These are phyloP conservation scores for Lipomyces sp. DNA, from an alignment of 805 yeast genomes.

Conservation along the genomic window DNA sequence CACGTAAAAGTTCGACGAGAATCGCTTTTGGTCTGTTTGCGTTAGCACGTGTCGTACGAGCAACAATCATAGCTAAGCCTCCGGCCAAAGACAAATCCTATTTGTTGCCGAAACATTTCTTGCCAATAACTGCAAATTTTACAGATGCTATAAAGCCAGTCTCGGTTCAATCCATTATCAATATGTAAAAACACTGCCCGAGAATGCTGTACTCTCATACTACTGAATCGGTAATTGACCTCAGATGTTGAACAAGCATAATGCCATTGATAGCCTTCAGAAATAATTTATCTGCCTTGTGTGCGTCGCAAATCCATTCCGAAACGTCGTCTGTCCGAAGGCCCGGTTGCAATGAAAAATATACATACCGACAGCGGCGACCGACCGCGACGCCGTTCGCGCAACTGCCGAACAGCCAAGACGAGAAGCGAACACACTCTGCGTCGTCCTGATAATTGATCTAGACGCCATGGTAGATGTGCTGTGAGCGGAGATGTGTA, in stretches of 20 bases:
- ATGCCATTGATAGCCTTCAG: background rate
- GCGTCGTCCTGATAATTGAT: conserved; percentile 14
- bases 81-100: background rate
- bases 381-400: conserved; percentile 20
- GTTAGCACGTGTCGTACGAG: background rate
- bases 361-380: conserved; percentile 24
- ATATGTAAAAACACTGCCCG: too few species aligned
- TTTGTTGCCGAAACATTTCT: background rate
- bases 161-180: background rate
- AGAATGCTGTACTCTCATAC: too few species aligned
- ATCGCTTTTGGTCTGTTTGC: conserved; percentile 33
- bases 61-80: background rate
- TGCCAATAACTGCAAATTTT: background rate
- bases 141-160: background rate
- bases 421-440: conserved; percentile 10
- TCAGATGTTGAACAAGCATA: background rate
- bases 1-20: conserved; percentile 31
- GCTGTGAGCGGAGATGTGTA: background rate
- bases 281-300: background rate
- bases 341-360: background rate
- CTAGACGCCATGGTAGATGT: conserved; percentile 9
- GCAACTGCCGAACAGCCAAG: conserved; percentile 12
- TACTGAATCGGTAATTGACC: background rate
- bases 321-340: background rate
- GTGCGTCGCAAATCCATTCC: conserved; percentile 3